Conservation (phyloP, 2,329 filamentous ascomycete genomes). For the Periconia sp. region DNA sequence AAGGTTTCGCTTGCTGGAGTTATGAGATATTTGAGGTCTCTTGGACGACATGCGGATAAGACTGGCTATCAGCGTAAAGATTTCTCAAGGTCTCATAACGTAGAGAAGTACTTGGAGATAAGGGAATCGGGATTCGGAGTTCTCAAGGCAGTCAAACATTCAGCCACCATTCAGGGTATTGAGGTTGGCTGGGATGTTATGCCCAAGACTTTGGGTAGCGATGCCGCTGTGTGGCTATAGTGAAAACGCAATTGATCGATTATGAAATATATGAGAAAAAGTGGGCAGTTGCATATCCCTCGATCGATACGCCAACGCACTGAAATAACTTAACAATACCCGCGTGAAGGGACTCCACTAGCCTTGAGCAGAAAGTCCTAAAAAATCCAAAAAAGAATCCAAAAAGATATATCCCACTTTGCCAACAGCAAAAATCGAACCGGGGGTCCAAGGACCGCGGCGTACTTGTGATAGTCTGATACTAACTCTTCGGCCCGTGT, state of each 20-base stretch:
- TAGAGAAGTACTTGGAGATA: slow-evolving; percentile 47
- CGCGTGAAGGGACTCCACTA: too few relatives aligned
- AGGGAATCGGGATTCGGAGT: slow-evolving; percentile 50
- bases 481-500: too few relatives aligned
- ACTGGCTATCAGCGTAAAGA: slow-evolving; percentile 47
- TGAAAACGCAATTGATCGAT: neutral
- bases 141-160: slow-evolving; percentile 53
- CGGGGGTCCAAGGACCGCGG: too few relatives aligned
- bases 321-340: too few relatives aligned
- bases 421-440: too few relatives aligned
- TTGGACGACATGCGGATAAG: slow-evolving; percentile 52
- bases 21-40: slow-evolving; percentile 58
- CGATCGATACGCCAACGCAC: too few relatives aligned
- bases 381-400: too few relatives aligned
- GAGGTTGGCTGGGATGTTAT: slow-evolving; percentile 54
- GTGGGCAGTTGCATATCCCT: too few relatives aligned
- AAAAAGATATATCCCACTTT: too few relatives aligned
- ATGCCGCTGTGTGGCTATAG: slow-evolving; percentile 45
- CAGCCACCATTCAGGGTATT: slow-evolving; percentile 50
- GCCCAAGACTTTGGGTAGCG: slow-evolving; percentile 54
- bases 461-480: too few relatives aligned
- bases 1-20: slow-evolving; percentile 58
- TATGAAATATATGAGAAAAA: too few relatives aligned
- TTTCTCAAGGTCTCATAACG: slow-evolving; percentile 32
- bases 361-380: too few relatives aligned